These are phyloP conservation scores for Oemleria cerasiformis DNA, from an alignment of 306 rosid genomes.

Conservation along the genomic window DNA sequence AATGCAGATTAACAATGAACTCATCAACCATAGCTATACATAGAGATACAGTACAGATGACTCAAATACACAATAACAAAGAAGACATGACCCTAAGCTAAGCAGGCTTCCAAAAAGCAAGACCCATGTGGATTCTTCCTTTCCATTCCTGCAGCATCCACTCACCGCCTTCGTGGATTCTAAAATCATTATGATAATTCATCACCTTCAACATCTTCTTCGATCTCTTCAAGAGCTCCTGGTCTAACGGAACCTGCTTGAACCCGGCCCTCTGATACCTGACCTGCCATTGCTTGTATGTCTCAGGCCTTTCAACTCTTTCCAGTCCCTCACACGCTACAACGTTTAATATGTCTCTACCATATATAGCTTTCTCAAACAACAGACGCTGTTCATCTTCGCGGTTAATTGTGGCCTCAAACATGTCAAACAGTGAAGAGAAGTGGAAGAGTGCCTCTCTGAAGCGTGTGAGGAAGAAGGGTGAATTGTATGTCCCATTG, in stretches of 20 bases:
- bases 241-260: constrained; percentile 31
- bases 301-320: constrained; percentile 38
- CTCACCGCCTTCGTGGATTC: constrained; percentile 27
- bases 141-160: constrained; percentile 49
- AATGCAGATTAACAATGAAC: neutral
- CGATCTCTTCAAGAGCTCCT: constrained; percentile 9
- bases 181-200: constrained; percentile 34
- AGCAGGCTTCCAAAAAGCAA: constrained; percentile 35
- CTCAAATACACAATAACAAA: neutral
- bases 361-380: constrained; percentile 30
- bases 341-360: constrained; percentile 28
- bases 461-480: constrained; percentile 36
- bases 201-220: constrained; percentile 9
- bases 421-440: constrained; percentile 30
- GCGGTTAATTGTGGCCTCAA: constrained; percentile 19
- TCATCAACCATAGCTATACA: neutral
- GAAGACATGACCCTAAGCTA: neutral
- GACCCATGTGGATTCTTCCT: constrained; percentile 27
- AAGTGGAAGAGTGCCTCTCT: constrained; percentile 34
- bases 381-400: constrained; percentile 26
- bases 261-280: constrained; percentile 34
- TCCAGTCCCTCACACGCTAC: constrained; percentile 36
- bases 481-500: constrained; percentile 31
- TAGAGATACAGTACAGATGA: neutral
- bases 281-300: constrained; percentile 34